Conservation (phyloP, 225 moss, liverwort and hornwort species). For the Bryum argenteum region DNA sequence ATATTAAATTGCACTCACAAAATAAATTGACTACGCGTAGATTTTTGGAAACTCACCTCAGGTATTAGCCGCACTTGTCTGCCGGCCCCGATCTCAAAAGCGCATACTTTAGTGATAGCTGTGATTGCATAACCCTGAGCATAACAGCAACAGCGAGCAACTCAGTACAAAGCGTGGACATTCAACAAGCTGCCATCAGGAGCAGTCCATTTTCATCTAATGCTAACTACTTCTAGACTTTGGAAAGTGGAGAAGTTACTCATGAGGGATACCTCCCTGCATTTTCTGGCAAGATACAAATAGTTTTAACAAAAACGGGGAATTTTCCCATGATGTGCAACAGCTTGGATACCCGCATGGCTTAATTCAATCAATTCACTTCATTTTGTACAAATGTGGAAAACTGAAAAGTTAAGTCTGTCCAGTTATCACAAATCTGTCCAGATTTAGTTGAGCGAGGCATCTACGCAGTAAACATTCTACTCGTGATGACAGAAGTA, state of each 20-base stretch:
- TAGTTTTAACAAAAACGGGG: no score
- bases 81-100: constrained; percentile 83
- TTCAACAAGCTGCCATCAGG: neutral
- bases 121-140: constrained; percentile 87
- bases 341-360: neutral
- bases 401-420: no score
- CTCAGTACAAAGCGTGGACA: neutral
- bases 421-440: no score
- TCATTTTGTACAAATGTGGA: no score
- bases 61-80: constrained; percentile 66
- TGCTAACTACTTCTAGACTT: no score
- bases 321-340: no score
- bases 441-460: no score
- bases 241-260: no score
- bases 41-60: constrained; percentile 52
- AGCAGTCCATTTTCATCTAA: neutral
- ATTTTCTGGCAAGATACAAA: no score
- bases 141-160: constrained; percentile 4
- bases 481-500: neutral
- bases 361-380: no score
- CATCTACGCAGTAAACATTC: no score
- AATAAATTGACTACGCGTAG: neutral
- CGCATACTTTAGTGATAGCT: constrained; percentile 86
- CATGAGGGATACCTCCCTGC: no score
- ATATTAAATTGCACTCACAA: neutral